Percentiles rank a stretch among this genome's conserved stretches.
Evolutionary conservation across 1,284 basidiomycete genomes (phyloP).

Genomic region (Peniophora sp.): DNA sequence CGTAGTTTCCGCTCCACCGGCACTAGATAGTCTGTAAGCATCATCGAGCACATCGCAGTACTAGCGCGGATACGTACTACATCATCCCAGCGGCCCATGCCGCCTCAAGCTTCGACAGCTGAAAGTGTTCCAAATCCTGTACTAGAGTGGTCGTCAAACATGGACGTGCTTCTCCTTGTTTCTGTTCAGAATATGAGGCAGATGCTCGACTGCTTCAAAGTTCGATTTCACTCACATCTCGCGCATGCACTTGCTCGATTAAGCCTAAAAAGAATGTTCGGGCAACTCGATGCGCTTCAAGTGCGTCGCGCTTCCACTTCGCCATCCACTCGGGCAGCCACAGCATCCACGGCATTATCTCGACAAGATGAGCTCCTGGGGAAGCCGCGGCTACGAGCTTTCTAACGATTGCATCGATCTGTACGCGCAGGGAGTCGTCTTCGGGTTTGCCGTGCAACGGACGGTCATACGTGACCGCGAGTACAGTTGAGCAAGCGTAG

Average conservation of each 20-base stretch:
- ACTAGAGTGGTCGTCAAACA: neutral
- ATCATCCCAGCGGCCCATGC: neutral
- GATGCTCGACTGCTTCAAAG: neutral
- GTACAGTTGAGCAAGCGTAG: neutral
- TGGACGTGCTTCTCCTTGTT: neutral
- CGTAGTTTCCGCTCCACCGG: slow-evolving; percentile 2
- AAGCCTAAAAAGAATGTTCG: neutral
- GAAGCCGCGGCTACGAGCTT: neutral
- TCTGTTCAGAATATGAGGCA: neutral
- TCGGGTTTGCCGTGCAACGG: neutral
- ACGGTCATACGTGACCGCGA: neutral
- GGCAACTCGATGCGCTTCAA: neutral
- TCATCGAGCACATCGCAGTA: neutral
- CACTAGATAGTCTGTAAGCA: neutral
- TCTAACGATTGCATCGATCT: neutral
- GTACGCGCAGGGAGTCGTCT: neutral
- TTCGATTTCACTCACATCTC: neutral
- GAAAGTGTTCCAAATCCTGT: neutral
- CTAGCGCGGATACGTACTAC: neutral
- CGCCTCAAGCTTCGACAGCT: neutral
- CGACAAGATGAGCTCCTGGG: neutral
- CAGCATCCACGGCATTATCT: neutral
- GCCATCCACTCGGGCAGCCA: neutral
- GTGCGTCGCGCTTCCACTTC: neutral
- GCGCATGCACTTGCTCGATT: neutral